phyloP scores from a whole-genome alignment of 768 basidiomycete species.

The Agrocybe praecox region DNA sequence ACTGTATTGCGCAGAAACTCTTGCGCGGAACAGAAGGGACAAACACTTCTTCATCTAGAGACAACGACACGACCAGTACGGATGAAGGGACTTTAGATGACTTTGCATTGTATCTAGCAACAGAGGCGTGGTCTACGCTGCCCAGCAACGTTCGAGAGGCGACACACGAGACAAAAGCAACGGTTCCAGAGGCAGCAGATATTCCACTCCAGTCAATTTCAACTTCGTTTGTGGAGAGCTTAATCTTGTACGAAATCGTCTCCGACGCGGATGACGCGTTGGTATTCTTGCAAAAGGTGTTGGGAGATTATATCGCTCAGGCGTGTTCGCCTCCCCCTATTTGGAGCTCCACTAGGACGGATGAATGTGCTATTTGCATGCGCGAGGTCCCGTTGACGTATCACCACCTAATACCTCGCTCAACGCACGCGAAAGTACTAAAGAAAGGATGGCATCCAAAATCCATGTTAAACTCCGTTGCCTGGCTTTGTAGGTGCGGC shows the following conservation, averaged over 20 bases:
- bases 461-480: slow-evolving; percentile 55
- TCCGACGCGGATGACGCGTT: slow-evolving; percentile 42
- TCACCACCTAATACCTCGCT: slow-evolving; percentile 61
- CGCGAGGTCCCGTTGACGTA: slow-evolving; percentile 60
- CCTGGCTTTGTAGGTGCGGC: slow-evolving; percentile 58
- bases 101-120: slow-evolving; percentile 52
- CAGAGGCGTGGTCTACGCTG: slow-evolving; percentile 49
- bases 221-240: slow-evolving; percentile 46
- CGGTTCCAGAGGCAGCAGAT: slow-evolving; percentile 35
- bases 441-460: slow-evolving; percentile 61
- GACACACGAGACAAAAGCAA: slow-evolving; percentile 36
- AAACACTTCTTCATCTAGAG: background rate
- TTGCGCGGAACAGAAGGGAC: slow-evolving; percentile 3
- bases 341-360: slow-evolving; percentile 54
- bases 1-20: slow-evolving; percentile 40
- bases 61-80: slow-evolving; percentile 8
- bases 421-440: slow-evolving; percentile 52
- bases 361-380: slow-evolving; percentile 61
- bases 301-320: slow-evolving; percentile 45
- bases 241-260: slow-evolving; percentile 49
- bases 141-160: slow-evolving; percentile 38
- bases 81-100: slow-evolving; percentile 44
- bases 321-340: slow-evolving; percentile 51
- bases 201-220: slow-evolving; percentile 42
- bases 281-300: slow-evolving; percentile 39